Percentiles rank a stretch among this genome's conserved stretches.
Conservation (phyloP, 139 green algal species). For the Spirogloea muscicola region DNA sequence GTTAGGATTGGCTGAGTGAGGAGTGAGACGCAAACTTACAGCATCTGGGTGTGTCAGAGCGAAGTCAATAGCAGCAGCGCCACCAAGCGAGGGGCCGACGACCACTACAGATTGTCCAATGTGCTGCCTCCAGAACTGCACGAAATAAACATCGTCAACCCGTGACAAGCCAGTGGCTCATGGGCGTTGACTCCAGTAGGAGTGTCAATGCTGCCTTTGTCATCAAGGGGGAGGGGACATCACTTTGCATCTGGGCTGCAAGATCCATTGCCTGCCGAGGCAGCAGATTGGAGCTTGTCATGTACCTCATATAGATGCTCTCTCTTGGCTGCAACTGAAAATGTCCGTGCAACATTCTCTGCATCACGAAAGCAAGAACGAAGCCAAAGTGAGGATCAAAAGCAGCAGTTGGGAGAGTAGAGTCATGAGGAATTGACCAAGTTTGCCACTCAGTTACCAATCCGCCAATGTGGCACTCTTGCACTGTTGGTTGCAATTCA, state of each 20-base stretch:
- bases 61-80: constrained; percentile 87
- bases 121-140: constrained; percentile 35
- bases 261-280: not conserved
- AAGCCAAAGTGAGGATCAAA: too few relatives aligned
- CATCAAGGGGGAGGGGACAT: not conserved
- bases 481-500: too few relatives aligned
- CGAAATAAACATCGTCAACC: not conserved
- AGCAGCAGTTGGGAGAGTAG: too few relatives aligned
- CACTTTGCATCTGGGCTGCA: not conserved
- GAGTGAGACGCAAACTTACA: constrained; percentile 11
- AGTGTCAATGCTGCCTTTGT: not conserved
- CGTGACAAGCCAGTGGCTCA: too few relatives aligned
- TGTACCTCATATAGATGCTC: constrained; percentile 50
- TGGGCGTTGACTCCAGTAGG: too few relatives aligned
- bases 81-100: constrained; percentile 78
- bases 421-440: too few relatives aligned
- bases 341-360: constrained; percentile 28
- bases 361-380: not conserved
- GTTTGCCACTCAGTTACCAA: too few relatives aligned
- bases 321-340: constrained; percentile 48
- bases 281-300: not conserved
- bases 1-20: not conserved
- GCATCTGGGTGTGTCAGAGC: constrained; percentile 69
- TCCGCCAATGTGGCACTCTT: too few relatives aligned
- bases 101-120: constrained; percentile 14